phyloP scores from a whole-genome alignment of 1,139 yeast species.

The Pneumocystis oryctolagi region DNA sequence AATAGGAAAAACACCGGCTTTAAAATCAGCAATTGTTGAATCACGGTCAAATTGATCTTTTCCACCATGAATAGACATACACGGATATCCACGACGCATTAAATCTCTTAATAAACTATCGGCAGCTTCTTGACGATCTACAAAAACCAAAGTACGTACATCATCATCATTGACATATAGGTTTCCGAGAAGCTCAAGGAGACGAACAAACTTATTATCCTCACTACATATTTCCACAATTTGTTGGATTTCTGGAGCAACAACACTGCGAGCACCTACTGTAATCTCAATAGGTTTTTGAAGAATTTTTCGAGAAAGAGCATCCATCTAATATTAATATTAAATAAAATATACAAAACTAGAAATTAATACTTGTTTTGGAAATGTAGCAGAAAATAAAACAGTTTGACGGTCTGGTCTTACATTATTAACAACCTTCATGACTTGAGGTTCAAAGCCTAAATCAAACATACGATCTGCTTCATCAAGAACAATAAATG shows the following conservation, averaged over 20 bases:
- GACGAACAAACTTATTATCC: conserved; percentile 38
- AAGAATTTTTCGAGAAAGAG: conserved; percentile 51
- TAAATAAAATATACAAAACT: background rate
- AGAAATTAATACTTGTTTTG: conserved; percentile 25
- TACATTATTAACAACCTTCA: conserved; percentile 58
- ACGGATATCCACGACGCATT: conserved; percentile 41
- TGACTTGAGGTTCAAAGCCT: conserved; percentile 96
- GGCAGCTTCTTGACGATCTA: conserved; percentile 71
- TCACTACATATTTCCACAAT: conserved; percentile 44
- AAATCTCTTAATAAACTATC: conserved; percentile 52
- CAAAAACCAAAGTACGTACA: conserved; percentile 61
- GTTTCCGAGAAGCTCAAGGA: conserved; percentile 41
- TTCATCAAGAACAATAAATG: conserved; percentile 81
- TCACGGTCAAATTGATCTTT: conserved; percentile 77
- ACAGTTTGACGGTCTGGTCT: conserved; percentile 89
- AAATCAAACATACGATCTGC: conserved; percentile 95
- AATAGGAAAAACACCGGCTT: conserved; percentile 44
- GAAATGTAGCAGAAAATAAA: conserved; percentile 87
- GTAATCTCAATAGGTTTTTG: conserved; percentile 55
- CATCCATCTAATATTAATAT: conserved; percentile 41
- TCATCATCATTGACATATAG: conserved; percentile 25
- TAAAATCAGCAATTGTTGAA: conserved; percentile 57
- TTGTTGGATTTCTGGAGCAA: conserved; percentile 70
- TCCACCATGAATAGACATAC: conserved; percentile 77
- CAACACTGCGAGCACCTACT: conserved; percentile 72